Conservation (phyloP, 352 stramenopile genomes). For the Phytophthora podocarpi region DNA sequence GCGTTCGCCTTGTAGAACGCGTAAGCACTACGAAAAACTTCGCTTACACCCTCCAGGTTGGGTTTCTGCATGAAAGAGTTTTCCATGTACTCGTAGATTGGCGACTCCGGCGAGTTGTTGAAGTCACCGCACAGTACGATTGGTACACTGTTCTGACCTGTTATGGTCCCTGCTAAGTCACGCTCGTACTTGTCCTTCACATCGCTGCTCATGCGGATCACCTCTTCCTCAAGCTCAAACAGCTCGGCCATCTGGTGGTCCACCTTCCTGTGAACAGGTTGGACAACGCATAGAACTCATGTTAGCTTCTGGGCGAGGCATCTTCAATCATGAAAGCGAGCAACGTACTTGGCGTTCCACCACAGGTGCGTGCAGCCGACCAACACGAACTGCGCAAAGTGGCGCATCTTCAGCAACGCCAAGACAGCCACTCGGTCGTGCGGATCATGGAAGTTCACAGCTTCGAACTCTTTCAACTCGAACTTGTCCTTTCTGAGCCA, state of each 20-base stretch:
- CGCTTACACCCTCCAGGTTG: slow-evolving; percentile 71
- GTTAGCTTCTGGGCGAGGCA: neutral
- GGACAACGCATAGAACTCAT: neutral
- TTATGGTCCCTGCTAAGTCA: slow-evolving; percentile 57
- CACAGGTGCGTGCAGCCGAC: slow-evolving; percentile 86
- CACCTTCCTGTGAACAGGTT: slow-evolving; percentile 59
- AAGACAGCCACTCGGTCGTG: slow-evolving; percentile 88
- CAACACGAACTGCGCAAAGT: slow-evolving; percentile 82
- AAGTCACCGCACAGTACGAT: slow-evolving; percentile 88
- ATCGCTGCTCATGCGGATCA: slow-evolving; percentile 80
- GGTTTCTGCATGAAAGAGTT: slow-evolving; percentile 87
- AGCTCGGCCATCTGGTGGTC: slow-evolving; percentile 89
- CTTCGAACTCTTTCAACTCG: slow-evolving; percentile 85
- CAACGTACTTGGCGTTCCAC: slow-evolving; percentile 86
- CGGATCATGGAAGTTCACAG: slow-evolving; percentile 86
- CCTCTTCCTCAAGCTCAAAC: slow-evolving; percentile 82
- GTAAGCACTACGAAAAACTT: slow-evolving; percentile 80
- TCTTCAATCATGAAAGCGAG: neutral
- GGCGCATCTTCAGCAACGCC: slow-evolving; percentile 81
- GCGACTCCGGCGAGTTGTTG: slow-evolving; percentile 87
- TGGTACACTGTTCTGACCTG: slow-evolving; percentile 58
- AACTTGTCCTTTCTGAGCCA: slow-evolving; percentile 79
- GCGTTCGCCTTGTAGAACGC: slow-evolving; percentile 67
- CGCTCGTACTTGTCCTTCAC: slow-evolving; percentile 84
- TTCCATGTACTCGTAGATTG: slow-evolving; percentile 90